These are phyloP conservation scores for Hypholoma sublateritium DNA, from an alignment of 768 basidiomycete genomes.

Conservation along the genomic window DNA sequence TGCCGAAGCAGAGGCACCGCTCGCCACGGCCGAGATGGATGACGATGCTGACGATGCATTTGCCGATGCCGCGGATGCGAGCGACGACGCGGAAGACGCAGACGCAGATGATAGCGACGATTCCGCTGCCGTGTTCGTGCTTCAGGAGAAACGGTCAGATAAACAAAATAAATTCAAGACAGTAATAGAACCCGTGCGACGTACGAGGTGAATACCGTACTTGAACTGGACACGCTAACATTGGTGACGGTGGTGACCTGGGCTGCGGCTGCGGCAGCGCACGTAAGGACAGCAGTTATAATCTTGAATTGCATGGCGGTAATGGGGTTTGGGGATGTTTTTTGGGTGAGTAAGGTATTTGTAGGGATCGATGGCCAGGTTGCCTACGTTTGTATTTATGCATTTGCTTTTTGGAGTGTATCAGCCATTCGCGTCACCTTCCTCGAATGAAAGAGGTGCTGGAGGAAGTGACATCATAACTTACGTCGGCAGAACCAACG, in stretches of 20 bases:
- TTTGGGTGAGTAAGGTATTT: background rate
- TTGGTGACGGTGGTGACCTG: background rate
- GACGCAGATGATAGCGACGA: background rate
- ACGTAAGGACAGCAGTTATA: background rate
- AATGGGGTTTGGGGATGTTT: background rate
- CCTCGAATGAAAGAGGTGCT: no score
- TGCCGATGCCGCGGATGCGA: background rate
- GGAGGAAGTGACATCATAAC: no score
- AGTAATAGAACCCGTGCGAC: background rate
- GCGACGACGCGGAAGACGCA: background rate
- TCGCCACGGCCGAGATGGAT: background rate
- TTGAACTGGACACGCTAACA: background rate
- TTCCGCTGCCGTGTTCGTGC: background rate
- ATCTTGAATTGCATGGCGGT: constrained; percentile 1
- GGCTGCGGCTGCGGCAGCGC: background rate
- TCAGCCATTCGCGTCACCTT: no score
- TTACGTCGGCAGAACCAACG: no score
- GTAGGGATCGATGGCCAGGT: no score
- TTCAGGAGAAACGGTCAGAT: background rate
- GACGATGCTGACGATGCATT: constrained; percentile 1
- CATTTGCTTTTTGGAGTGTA: no score
- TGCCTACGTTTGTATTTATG: no score
- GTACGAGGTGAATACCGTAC: background rate
- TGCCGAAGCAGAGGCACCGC: background rate
- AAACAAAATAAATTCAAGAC: background rate